phyloP scores from a whole-genome alignment of 768 basidiomycete genomes.

The Russula olivacea region DNA sequence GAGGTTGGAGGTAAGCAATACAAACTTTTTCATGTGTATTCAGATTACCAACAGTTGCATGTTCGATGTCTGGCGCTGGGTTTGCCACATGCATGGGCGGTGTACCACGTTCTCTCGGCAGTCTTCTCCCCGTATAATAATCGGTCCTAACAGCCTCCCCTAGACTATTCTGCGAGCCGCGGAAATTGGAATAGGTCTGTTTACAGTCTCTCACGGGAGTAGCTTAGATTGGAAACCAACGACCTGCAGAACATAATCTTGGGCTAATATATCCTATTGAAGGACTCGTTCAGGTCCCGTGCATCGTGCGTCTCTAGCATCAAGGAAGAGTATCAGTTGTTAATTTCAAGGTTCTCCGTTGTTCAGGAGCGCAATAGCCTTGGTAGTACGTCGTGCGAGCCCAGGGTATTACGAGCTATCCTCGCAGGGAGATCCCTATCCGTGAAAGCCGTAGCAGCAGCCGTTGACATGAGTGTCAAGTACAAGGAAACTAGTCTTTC shows the following conservation, averaged over 20 bases:
- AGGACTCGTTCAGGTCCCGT: constrained; percentile 91
- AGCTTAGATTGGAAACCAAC: not conserved
- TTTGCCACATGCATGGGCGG: constrained; percentile 95
- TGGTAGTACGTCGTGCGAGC: constrained; percentile 49
- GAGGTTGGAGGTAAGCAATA: constrained; percentile 77
- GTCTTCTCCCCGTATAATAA: constrained; percentile 7
- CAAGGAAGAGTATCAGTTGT: constrained; percentile 4
- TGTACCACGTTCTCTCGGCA: constrained; percentile 29
- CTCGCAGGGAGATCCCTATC: constrained; percentile 39
- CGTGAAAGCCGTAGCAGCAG: constrained; percentile 89
- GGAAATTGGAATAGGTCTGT: constrained; percentile 81
- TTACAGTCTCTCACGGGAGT: not conserved
- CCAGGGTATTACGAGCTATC: not conserved
- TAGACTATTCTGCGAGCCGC: constrained; percentile 81
- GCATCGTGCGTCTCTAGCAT: constrained; percentile 60
- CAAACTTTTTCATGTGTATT: not conserved
- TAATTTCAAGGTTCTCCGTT: not conserved
- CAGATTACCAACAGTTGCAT: constrained; percentile 54
- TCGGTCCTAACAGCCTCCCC: constrained; percentile 50
- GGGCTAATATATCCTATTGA: constrained; percentile 92
- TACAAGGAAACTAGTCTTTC: constrained; percentile 95
- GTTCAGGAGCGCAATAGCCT: constrained; percentile 75
- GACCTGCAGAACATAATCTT: constrained; percentile 64
- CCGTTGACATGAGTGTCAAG: constrained; percentile 90
- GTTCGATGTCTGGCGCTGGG: constrained; percentile 92